Base-by-base conservation (phyloP, 2,329 filamentous ascomycete genomes). In the Stagonosporopsis chrysanthemi region DNA sequence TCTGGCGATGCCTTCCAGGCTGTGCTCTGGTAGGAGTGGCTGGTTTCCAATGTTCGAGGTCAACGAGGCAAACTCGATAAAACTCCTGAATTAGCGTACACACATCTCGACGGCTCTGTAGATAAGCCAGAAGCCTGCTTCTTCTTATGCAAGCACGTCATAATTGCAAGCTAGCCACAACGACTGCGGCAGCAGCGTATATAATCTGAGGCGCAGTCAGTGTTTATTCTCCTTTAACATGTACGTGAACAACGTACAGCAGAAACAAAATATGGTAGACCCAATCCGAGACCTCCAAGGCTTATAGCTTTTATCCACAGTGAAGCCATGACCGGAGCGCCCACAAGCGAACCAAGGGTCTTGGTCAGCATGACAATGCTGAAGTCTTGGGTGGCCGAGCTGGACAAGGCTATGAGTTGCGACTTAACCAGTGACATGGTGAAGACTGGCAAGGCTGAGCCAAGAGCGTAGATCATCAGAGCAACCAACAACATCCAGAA, bases 401-500 rank as follows among this genome's bases (percentile, higher is more conserved):
- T 59, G 14, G 58, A 52, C 0, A 72, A 42, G 3, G 73, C 68
- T 22, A 77, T 69, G 6, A 73, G 61, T 2, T 67, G 65, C 6
- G 71, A 72, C 49, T 75, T 75, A 26, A 77, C 72, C 6, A 77
- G 62, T 6, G 73, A 75, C 68, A 75, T 75, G 0, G 73, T 75
- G 53, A 77, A 77, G 5, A 76, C 73, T 0, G 75, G 74, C 14
- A 77, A 62, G 8, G 75, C 74, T 9, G 75, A 77, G 11, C 75
- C 75, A 8, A 75, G 58, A 9, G 75, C 75, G 45, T 77, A 77
- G 11, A 76, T 52, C 8, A 77, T 66, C 15, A 77, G 65, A 1
- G 73, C 75, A 31, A 53, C 56, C 31, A 76, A 54, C 23, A 76
- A 29, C 67, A 72, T 68, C 68, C 72, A 75, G 19, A 76, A 71